Percentiles rank a stretch among this genome's conserved stretches.
phyloP scores from a whole-genome alignment of 257 asterid species.

The Plectranthus barbatus region DNA sequence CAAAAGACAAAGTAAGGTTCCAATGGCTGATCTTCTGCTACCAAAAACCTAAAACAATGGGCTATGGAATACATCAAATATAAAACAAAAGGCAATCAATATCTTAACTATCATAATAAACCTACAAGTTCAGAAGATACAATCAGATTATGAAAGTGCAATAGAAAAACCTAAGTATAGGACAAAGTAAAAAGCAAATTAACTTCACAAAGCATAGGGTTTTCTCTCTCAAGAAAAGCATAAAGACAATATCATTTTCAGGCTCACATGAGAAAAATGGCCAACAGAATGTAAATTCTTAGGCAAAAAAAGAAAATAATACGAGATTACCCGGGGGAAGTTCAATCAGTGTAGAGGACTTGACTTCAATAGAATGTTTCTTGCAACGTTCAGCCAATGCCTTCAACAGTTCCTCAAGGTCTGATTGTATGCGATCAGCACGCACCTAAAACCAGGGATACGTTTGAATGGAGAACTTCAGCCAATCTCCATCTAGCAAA shows the following conservation, averaged over 20 bases:
- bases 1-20: not conserved
- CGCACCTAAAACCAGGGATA: conserved; percentile 60
- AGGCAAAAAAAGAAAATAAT: conserved; percentile 11
- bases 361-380: conserved; percentile 61
- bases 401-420: conserved; percentile 87
- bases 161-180: no score
- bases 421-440: conserved; percentile 97
- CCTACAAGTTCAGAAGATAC: no score
- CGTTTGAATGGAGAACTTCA: conserved; percentile 4
- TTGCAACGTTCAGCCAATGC: conserved; percentile 80
- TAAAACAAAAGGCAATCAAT: not conserved
- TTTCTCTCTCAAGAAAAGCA: no score
- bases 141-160: no score
- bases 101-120: no score
- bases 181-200: no score
- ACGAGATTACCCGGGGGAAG: conserved; percentile 69
- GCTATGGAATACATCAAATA: not conserved
- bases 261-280: not conserved
- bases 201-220: no score
- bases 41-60: not conserved
- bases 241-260: not conserved
- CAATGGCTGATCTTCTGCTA: not conserved
- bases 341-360: conserved; percentile 75
- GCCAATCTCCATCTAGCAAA: conserved; percentile 1
- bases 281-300: conserved; percentile 3